phyloP scores from a whole-genome alignment of 331 rosid species.

The Ulmus americana region DNA sequence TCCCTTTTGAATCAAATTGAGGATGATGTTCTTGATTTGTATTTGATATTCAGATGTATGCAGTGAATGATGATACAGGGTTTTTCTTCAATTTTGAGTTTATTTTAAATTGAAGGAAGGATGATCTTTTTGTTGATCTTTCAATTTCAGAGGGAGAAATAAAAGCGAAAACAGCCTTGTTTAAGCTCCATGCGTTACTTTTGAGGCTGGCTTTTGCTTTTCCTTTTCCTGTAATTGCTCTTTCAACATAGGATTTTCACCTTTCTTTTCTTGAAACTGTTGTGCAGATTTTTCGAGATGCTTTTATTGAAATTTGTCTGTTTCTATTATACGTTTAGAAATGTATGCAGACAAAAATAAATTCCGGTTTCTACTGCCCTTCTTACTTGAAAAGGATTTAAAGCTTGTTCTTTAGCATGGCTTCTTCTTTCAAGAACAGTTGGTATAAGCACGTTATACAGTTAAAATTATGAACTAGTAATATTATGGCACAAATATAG shows the following conservation, averaged over 20 bases:
- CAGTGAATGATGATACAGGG: neutral
- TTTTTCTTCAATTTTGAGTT: neutral
- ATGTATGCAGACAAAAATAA: neutral
- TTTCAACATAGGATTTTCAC: neutral
- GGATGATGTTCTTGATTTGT: neutral
- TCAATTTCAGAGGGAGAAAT: no score
- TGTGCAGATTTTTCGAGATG: constrained; percentile 8
- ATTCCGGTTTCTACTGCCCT: neutral
- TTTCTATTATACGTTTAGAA: constrained; percentile 13
- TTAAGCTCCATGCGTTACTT: constrained; percentile 8
- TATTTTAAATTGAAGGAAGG: neutral
- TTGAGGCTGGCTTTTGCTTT: constrained; percentile 10
- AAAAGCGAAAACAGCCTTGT: neutral
- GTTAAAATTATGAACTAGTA: neutral
- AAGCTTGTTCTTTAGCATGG: neutral
- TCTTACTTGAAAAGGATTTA: neutral
- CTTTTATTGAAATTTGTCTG: constrained; percentile 5
- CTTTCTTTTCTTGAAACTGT: neutral
- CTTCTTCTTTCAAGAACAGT: neutral
- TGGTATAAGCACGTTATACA: neutral
- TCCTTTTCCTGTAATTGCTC: constrained; percentile 4
- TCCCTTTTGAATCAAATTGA: neutral
- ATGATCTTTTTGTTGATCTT: neutral
- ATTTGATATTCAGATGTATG: neutral
- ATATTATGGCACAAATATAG: constrained; percentile 2